Evolutionary conservation across 768 basidiomycete genomes (phyloP), one percentile per base, ranked within the genome.

Genomic region (Agrocybe praecox): DNA sequence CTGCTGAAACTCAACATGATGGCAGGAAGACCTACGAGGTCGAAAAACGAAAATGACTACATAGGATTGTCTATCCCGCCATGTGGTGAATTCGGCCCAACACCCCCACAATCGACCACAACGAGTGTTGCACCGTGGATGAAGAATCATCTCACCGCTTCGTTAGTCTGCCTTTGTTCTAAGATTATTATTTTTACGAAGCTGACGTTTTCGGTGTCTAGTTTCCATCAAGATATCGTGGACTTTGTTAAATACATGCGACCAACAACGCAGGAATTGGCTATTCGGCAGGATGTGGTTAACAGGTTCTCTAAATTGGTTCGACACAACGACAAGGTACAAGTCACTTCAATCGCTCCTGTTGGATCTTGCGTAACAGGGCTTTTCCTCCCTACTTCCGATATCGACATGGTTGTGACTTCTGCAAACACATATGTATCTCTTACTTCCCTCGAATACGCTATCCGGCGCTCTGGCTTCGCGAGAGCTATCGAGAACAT

Each of bases 321-420:
- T 18, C 60, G 67, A 4, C 56, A 67, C n/a, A 40, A 17, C 32
- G 59, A 58, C 22, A 59, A 62, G 23, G 49, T 32, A 1, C 45
- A 50, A 15, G 49, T 48, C n/a, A 62, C 57, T 12, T 59, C 60
- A 0, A 64, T 65, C 2, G 53, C 47, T 7, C 58, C 62, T 12
- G 62, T 67, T 18, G 68, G 68, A 47, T 68, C 67, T 6, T 65
- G 55, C 34, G 65, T 63, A 14, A 67, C 67, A 5, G 68, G 65
- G 17, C 62, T 69, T 7, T 64, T 57, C 52, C 53, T 65, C 19
- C 68, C 68, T 2, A 67, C 61, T 1, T 69, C 68, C 24, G 68
- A 67, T 54, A 65, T 69, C 53, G 67, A 69, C 46, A 67, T 69
- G 65, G 64, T 65, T 17, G 57, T 67, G 44, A 53, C 18, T 18